These are phyloP conservation scores for Nicotiana undulata DNA, from an alignment of 257 asterid species.

Conservation along the genomic window DNA sequence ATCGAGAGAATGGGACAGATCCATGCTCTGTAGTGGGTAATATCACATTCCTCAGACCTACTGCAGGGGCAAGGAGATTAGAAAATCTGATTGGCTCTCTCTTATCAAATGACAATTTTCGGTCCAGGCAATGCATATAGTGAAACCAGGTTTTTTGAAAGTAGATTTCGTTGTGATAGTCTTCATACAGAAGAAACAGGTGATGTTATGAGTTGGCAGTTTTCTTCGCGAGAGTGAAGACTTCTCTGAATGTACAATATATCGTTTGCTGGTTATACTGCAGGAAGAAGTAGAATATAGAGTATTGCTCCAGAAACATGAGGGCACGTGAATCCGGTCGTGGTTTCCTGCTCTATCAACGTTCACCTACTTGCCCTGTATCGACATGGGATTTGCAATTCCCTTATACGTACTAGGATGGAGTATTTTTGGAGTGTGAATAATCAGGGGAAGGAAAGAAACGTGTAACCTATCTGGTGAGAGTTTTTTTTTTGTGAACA, in stretches of 20 bases:
- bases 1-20: conserved; percentile 53
- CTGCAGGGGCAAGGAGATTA: conserved; percentile 68
- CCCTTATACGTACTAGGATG: background rate
- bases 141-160: conserved; percentile 1
- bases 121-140: conserved; percentile 68
- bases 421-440: background rate
- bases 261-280: background rate
- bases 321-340: background rate
- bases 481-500: background rate
- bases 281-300: background rate
- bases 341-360: background rate
- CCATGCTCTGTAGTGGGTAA: conserved; percentile 66
- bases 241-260: background rate
- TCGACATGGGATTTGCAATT: background rate
- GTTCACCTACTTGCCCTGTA: background rate
- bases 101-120: conserved; percentile 47
- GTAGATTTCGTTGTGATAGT: conserved; percentile 6
- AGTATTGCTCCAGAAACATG: background rate
- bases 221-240: background rate
- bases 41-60: conserved; percentile 59
- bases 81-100: conserved; percentile 52
- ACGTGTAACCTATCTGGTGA: background rate
- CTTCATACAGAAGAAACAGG: background rate
- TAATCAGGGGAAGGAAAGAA: background rate
- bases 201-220: background rate